Conservation (phyloP, 2,329 filamentous ascomycete species). For the Calonectria pseudoturangicola region DNA sequence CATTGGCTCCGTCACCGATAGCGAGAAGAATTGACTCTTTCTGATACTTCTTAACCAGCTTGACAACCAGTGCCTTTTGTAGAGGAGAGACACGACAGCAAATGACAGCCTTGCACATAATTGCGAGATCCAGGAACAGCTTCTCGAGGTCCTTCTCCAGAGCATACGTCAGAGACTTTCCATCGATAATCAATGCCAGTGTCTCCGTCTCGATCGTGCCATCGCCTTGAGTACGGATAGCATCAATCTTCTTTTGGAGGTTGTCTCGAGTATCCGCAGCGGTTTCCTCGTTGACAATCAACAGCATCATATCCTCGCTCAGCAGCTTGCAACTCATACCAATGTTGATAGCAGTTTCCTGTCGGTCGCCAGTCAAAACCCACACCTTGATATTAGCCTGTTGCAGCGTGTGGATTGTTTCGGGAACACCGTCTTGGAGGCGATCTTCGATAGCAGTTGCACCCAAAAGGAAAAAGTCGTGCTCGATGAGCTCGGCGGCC, state of each 20-base stretch:
- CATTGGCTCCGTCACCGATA: slow-evolving; percentile 98
- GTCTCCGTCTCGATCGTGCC: slow-evolving; percentile 87
- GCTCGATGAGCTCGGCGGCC: slow-evolving; percentile 95
- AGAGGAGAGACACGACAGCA: slow-evolving; percentile 97
- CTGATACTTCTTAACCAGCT: slow-evolving; percentile 94
- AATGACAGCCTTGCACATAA: slow-evolving; percentile 99
- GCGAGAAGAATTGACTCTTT: slow-evolving; percentile 93
- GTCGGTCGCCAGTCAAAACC: slow-evolving; percentile 97
- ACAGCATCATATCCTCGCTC: slow-evolving; percentile 97
- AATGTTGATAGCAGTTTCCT: slow-evolving; percentile 99
- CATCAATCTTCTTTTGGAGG: slow-evolving; percentile 93
- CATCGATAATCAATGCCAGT: slow-evolving; percentile 94
- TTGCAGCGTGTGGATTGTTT: slow-evolving; percentile 98
- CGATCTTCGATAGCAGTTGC: slow-evolving; percentile 98
- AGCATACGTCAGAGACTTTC: slow-evolving; percentile 94
- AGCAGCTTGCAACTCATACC: slow-evolving; percentile 99
- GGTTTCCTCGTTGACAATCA: slow-evolving; percentile 95
- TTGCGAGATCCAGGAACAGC: slow-evolving; percentile 91
- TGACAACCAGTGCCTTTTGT: slow-evolving; percentile 97
- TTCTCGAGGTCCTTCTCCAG: slow-evolving; percentile 96
- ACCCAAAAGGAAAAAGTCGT: slow-evolving; percentile 91
- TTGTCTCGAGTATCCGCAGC: slow-evolving; percentile 89
- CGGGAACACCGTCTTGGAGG: slow-evolving; percentile 96
- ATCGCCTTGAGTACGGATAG: slow-evolving; percentile 88
- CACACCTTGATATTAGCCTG: slow-evolving; percentile 98